Percentiles rank a stretch among this genome's conserved stretches.
Evolutionary conservation across 2,329 filamentous ascomycete genomes (phyloP).

Genomic region (Penicillium sp.): DNA sequence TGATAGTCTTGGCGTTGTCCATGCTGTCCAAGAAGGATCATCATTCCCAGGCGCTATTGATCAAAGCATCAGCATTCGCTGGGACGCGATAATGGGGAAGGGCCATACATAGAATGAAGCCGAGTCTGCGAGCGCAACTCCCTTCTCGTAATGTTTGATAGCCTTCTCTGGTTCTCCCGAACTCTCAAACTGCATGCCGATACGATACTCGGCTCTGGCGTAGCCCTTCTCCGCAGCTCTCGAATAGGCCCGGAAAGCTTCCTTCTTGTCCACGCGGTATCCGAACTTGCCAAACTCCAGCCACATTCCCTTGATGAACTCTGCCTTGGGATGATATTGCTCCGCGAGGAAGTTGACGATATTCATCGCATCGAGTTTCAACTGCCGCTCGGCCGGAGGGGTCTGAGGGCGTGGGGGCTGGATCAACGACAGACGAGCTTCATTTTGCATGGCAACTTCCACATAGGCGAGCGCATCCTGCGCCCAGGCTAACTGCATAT

Average conservation of each 20-base stretch:
- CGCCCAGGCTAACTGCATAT: slow-evolving; percentile 95
- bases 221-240: slow-evolving; percentile 76
- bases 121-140: slow-evolving; percentile 71
- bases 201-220: slow-evolving; percentile 82
- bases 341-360: slow-evolving; percentile 83
- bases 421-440: slow-evolving; percentile 55
- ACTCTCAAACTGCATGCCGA: slow-evolving; percentile 96
- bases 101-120: slow-evolving; percentile 65
- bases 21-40: slow-evolving; percentile 89
- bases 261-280: slow-evolving; percentile 80
- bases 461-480: slow-evolving; percentile 84
- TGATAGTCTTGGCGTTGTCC: slow-evolving; percentile 74
- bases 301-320: slow-evolving; percentile 95
- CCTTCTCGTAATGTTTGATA: slow-evolving; percentile 77
- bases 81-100: no score
- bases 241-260: slow-evolving; percentile 80
- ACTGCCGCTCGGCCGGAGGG: slow-evolving; percentile 77
- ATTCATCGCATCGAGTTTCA: slow-evolving; percentile 79
- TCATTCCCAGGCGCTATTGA: slow-evolving; percentile 94
- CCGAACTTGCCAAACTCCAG: slow-evolving; percentile 96
- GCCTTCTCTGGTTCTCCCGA: slow-evolving; percentile 88
- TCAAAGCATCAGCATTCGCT: no score
- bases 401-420: slow-evolving; percentile 62
- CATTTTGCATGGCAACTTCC: slow-evolving; percentile 70
- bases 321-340: slow-evolving; percentile 83